Base-by-base conservation (phyloP, 2,329 filamentous ascomycete genomes). In the Microcyclosporella mali region DNA sequence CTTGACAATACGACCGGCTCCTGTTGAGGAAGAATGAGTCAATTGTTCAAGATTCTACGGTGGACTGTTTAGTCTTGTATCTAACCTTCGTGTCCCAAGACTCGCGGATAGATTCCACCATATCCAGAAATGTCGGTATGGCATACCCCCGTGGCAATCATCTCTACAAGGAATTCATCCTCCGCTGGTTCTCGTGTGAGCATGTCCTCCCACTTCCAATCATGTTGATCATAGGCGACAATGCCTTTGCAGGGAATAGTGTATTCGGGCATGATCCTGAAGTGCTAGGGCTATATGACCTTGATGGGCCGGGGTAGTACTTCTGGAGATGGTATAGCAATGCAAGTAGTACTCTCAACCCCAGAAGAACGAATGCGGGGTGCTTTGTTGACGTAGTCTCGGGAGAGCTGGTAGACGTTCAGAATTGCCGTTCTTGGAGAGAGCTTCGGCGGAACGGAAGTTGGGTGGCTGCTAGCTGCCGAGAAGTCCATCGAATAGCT, bases 71-170 rank as follows among this genome's bases (percentile, higher is more conserved):
- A 29, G n/a, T 29, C 8, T 8, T 29, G 8, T n/a, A 29, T 8
- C 25, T 27, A 18, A 45, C 51, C 51, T 52, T 58, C 56, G 18
- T 58, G 56, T 3, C 56, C 56, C 8, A 56, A 40, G 2, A 57
- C 49, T 8, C 55, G 45, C 11, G 56, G 56, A 19, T 53, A 53
- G 12, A 56, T 54, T 7, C 47, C 40, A 8, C 46, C 50, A 29
- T 49, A 43, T 32, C 52, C 45, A 15, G 49, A 41, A 29, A 53
- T 47, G 43, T 78, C 74, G 0, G 73, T 73, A 42, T 77, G 74
- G 43, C 74, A 78, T 35, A 78, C 67, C 0, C 74, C 74, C 0
- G 70, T 70, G 1, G 73, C 71, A 4, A 74, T 59, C 35, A 77
- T 70, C 25, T 72, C 68, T 4, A 77, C 66, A 1, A 75, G 60